These are phyloP conservation scores for Mycena amicta DNA, from an alignment of 768 basidiomycete genomes.

Conservation along the genomic window DNA sequence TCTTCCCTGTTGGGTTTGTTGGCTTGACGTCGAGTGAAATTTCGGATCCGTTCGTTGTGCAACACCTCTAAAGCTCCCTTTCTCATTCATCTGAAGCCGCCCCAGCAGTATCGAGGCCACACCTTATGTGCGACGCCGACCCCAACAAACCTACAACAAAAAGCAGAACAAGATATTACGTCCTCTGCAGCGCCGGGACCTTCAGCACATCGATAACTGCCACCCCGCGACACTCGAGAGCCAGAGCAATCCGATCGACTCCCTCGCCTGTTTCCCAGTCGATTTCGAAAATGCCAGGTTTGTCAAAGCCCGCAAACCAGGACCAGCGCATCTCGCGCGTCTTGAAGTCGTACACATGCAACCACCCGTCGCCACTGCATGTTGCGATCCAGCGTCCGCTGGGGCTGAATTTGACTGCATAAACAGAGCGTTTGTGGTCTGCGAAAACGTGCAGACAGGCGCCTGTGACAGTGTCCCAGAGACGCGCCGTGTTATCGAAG, in stretches of 20 bases:
- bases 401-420: slow-evolving; percentile 76
- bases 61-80: no score
- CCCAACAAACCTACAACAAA: background rate
- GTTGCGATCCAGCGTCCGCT: slow-evolving; percentile 72
- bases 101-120: background rate
- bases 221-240: slow-evolving; percentile 66
- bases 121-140: background rate
- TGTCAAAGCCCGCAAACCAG: slow-evolving; percentile 61
- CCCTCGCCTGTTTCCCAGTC: slow-evolving; percentile 62
- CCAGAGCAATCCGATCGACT: slow-evolving; percentile 66
- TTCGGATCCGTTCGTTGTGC: no score
- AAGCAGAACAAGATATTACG: background rate
- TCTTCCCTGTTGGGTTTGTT: no score
- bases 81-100: no score
- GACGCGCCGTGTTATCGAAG: slow-evolving; percentile 76
- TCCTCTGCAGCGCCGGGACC: slow-evolving; percentile 38
- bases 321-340: slow-evolving; percentile 58
- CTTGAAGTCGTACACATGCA: slow-evolving; percentile 70
- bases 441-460: slow-evolving; percentile 70
- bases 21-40: no score
- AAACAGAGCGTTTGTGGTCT: slow-evolving; percentile 75
- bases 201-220: slow-evolving; percentile 64
- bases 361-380: slow-evolving; percentile 77
- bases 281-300: slow-evolving; percentile 73
- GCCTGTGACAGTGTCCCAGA: slow-evolving; percentile 84